Evolutionary conservation across 2,329 filamentous ascomycete genomes (phyloP), one percentile per base, ranked within the genome.

Genomic region (Tolypocladium endophyticum): DNA sequence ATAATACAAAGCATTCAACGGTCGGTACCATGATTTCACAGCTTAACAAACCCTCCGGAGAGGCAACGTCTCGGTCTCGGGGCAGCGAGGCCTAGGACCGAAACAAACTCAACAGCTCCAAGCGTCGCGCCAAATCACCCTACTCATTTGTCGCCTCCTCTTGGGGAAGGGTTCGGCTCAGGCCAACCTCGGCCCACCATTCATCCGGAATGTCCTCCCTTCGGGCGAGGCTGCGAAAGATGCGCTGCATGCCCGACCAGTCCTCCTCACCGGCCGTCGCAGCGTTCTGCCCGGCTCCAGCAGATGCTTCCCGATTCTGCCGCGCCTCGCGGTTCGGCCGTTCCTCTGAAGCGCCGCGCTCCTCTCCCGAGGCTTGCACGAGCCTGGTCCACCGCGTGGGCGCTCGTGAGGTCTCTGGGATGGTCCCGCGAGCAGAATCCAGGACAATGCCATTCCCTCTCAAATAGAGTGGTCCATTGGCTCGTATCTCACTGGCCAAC

Each of bases 151-250:
- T 50, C 58, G 59, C 63, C 59, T 65, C 70, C 47, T 70, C 70
- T 56, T 65, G 69, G 41, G 69, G 68, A 59, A 84, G 73, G 18
- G 79, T 86, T 63, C 86, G 82, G 67, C 79, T 86, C 63, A 90
- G 79, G 50, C 87, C 87, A 61, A 81, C 86, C 67, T 84, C 81
- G 61, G 84, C 83, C 90, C 90, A 95, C 85, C 88, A 92, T 64
- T 90, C 86, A 62, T 94, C 89, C 0, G 89, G 88, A 58, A 94
- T 87, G 66, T 92, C 88, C 68, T 90, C 83, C 30, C 89, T 79
- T 23, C 83, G 80, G 39, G 87, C 84, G 59, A 95, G 79, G 52
- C 84, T 81, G 65, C 87, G 84, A 41, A 94, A 79, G 55, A 95
- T 87, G 57, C 81, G 80, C 65, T 89, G 87, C 81, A 92, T 87